These are phyloP conservation scores for Fermentozyma sake DNA, from an alignment of 1,139 yeast genomes.

Conservation along the genomic window DNA sequence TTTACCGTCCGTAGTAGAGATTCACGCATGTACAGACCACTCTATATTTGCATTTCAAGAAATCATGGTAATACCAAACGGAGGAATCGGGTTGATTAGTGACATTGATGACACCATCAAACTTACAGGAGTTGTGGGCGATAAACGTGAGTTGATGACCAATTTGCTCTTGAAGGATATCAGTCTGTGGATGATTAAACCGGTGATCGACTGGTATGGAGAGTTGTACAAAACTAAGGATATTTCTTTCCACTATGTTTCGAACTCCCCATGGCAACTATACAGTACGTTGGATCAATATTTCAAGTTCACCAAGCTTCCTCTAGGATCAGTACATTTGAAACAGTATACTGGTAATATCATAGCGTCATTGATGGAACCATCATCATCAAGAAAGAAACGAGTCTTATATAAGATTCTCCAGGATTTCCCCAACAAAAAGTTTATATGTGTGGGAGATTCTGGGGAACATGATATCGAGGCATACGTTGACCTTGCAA, in stretches of 20 bases:
- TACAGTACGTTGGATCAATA: constrained; percentile 63
- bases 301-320: constrained; percentile 52
- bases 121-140: constrained; percentile 84
- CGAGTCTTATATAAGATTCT: constrained; percentile 61
- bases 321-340: constrained; percentile 74
- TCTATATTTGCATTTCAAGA: constrained; percentile 44
- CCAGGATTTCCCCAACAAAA: constrained; percentile 69
- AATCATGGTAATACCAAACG: constrained; percentile 33
- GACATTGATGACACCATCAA: constrained; percentile 96
- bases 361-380: constrained; percentile 76
- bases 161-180: constrained; percentile 69
- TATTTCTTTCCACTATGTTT: constrained; percentile 79
- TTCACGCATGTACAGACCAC: constrained; percentile 39
- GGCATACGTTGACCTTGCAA: constrained; percentile 75
- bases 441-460: constrained; percentile 85
- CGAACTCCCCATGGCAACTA: constrained; percentile 93
- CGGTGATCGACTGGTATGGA: constrained; percentile 68
- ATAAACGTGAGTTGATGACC: constrained; percentile 74
- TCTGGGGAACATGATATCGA: constrained; percentile 95
- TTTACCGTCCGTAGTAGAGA: constrained; percentile 48
- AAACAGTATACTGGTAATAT: constrained; percentile 84
- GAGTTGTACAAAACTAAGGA: constrained; percentile 33
- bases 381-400: constrained; percentile 77
- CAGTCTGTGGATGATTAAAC: constrained; percentile 63
- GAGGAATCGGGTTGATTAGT: constrained; percentile 72